Percentiles rank a stretch among this genome's conserved stretches.
phyloP scores from a whole-genome alignment of 768 basidiomycete genomes.

The Punctularia strigosozonata region DNA sequence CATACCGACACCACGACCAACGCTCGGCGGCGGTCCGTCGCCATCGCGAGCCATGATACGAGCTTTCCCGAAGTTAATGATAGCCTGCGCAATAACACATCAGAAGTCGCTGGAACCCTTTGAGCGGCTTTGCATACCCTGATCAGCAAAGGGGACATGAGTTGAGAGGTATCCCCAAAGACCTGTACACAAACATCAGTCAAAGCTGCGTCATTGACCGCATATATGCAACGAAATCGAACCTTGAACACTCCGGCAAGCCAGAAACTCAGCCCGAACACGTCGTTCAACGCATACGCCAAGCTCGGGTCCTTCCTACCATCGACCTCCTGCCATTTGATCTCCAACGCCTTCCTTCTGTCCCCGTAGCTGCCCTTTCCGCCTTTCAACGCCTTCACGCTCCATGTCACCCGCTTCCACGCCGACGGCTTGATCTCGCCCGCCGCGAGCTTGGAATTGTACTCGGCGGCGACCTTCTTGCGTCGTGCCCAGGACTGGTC shows the following conservation, averaged over 20 bases:
- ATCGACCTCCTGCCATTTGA: constrained; percentile 31
- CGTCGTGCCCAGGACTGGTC: constrained; percentile 43
- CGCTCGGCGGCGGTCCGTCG: constrained; percentile 22
- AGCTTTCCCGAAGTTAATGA: constrained; percentile 49
- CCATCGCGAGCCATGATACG: constrained; percentile 26
- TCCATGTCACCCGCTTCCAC: constrained; percentile 29
- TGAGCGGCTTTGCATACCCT: constrained; percentile 23
- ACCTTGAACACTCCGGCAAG: constrained; percentile 49
- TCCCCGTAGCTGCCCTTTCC: constrained; percentile 10
- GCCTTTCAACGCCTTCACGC: constrained; percentile 13
- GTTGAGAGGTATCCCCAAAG: constrained; percentile 45
- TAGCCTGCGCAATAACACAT: constrained; percentile 23
- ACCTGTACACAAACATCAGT: constrained; percentile 24
- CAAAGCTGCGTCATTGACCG: not conserved
- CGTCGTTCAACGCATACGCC: constrained; percentile 49
- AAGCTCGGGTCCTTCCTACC: constrained; percentile 40
- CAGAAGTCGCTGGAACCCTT: not conserved
- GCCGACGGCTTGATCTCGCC: constrained; percentile 33
- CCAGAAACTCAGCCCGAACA: constrained; percentile 51
- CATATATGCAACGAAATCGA: not conserved
- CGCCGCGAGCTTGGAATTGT: constrained; percentile 37
- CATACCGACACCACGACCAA: constrained; percentile 51
- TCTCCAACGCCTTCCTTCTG: constrained; percentile 20
- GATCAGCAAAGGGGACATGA: constrained; percentile 53
- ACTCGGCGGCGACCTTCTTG: constrained; percentile 34